Percentiles rank a stretch among this genome's conserved stretches.
phyloP scores from a whole-genome alignment of 805 yeast genomes.

The Wickerhamomyces chambardii region DNA sequence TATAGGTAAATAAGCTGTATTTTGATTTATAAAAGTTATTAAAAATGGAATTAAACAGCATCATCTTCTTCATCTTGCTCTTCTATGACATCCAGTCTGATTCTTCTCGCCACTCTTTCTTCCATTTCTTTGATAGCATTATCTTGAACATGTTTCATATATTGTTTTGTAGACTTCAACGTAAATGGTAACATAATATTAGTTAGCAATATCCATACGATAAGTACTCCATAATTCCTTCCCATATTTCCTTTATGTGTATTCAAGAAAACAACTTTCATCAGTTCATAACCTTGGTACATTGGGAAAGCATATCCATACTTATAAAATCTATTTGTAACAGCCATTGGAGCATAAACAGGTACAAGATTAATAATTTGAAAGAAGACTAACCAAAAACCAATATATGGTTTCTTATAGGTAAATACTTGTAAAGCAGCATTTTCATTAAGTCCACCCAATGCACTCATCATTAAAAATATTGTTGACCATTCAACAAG shows the following conservation, averaged over 20 bases:
- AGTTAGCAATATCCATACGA: conserved; percentile 44
- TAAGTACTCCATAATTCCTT: conserved; percentile 40
- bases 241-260: conserved; percentile 46
- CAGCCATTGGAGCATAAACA: conserved; percentile 46
- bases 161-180: conserved; percentile 5
- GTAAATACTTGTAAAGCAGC: conserved; percentile 39
- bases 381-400: conserved; percentile 62
- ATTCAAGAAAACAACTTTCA: conserved; percentile 44
- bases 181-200: conserved; percentile 27
- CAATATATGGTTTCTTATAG: conserved; percentile 49
- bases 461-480: conserved; percentile 54
- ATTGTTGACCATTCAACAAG: conserved; percentile 57
- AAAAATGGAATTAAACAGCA: too few relatives aligned
- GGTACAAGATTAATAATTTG: conserved; percentile 54
- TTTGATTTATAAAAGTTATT: too few relatives aligned
- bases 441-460: conserved; percentile 62
- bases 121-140: conserved; percentile 1
- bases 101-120: not conserved
- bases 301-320: conserved; percentile 59
- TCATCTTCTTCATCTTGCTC: too few relatives aligned
- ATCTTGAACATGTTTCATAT: conserved; percentile 6
- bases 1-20: too few relatives aligned
- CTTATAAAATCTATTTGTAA: conserved; percentile 19
- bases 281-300: conserved; percentile 45
- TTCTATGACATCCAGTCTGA: not conserved